Base-by-base conservation (phyloP, 192 early-diverging fungal species). In the Pilobolus umbonatus region DNA sequence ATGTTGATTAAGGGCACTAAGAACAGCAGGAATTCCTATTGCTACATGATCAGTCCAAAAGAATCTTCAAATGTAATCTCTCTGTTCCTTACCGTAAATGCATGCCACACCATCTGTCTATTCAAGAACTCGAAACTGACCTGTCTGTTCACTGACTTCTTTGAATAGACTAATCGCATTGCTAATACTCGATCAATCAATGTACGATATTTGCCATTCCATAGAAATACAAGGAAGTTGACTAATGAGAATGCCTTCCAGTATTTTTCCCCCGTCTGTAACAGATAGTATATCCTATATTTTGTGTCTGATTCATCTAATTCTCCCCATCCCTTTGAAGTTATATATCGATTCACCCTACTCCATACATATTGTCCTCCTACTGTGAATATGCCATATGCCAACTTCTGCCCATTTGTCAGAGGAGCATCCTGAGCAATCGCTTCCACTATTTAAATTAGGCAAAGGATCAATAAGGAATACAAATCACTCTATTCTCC, bases 81-180 rank as follows among this genome's bases (percentile, higher is more conserved):
- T 42, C 8, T 21, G 2, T 52, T 32, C 65, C 77, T 54, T 85
- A 88, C 88, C 25, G 91, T 91, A 57, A 94, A 93, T 44, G 90
- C 89, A 24, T 93, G 87, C 91, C 90, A 97, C 26, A 94, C 91
- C 59, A 95, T 78, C 74, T 97, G 91, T 14, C 93, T 81, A 65
- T 95, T 97, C 65, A 97, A 78, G 62, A 91, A 95, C 65, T 97
- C 94, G 64, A 91, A 93, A 65, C 85, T 92, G 29, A 95, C 86
- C 57, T 85, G 81, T 40, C 91, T 79, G 31, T 82, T 69, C 51
- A 88, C 71, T 46, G 88, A 88, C 22, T 86, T 81, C 19, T 86
- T 80, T 17, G 80, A 80, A 64, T 88, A 90, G 5, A 95, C 92
- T 17, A 97, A 74, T 30, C 90, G 80, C 86, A 95, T 83, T 0